phyloP scores from a whole-genome alignment of 2,329 filamentous ascomycete genomes.

The Pestalotiopsis fici region DNA sequence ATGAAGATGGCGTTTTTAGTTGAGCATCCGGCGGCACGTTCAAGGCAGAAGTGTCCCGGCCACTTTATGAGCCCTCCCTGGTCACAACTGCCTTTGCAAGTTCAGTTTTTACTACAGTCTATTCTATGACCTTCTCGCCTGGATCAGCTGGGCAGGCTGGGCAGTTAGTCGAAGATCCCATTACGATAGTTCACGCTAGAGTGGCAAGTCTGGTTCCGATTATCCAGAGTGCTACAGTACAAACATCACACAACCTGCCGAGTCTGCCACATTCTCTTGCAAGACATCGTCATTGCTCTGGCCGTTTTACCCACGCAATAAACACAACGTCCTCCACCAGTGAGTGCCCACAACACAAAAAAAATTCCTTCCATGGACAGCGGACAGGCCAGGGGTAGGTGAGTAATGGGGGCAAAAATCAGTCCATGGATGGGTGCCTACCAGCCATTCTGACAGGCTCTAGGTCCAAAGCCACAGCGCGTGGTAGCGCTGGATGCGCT shows the following conservation, averaged over 20 bases:
- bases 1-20: not conserved
- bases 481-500: not conserved
- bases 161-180: not conserved
- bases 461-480: not conserved
- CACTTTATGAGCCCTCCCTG: not conserved
- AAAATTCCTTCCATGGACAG: too few species aligned
- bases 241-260: not conserved
- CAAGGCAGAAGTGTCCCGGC: not conserved
- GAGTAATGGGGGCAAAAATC: not conserved
- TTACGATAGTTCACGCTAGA: slow-evolving; percentile 1
- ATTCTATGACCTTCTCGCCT: not conserved
- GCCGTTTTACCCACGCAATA: not conserved
- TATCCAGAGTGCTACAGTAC: not conserved
- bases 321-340: too few species aligned
- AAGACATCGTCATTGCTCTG: not conserved
- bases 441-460: not conserved
- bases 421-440: not conserved
- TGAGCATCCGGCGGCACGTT: not conserved
- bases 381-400: not conserved
- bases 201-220: not conserved
- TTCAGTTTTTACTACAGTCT: not conserved
- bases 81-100: not conserved
- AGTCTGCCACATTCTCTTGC: not conserved
- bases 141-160: not conserved
- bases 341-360: too few species aligned